Conservation (phyloP, 2,329 filamentous ascomycete genomes). For the Colletotrichum sp. region DNA sequence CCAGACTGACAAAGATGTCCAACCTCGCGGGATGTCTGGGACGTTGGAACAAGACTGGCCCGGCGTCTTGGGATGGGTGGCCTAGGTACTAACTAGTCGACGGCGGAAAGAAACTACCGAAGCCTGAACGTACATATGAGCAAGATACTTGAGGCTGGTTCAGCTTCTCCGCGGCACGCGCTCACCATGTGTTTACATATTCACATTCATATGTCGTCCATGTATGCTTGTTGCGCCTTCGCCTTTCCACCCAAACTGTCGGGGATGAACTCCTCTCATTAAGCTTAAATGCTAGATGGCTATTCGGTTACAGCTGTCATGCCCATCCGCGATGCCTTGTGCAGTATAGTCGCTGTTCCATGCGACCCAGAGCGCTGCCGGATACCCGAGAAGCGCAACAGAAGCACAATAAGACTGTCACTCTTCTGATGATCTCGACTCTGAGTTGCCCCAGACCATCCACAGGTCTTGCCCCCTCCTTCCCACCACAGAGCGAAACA, state of each 20-base stretch:
- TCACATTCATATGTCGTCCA: not conserved
- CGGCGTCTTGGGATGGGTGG: not conserved
- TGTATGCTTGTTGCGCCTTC: not conserved
- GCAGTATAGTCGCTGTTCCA: not conserved
- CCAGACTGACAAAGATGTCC: not conserved
- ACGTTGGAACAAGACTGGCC: not conserved
- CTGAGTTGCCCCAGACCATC: not conserved
- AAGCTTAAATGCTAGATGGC: slow-evolving; percentile 17
- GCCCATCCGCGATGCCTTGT: slow-evolving; percentile 3
- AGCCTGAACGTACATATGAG: not conserved
- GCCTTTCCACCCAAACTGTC: not conserved
- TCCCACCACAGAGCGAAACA: not conserved
- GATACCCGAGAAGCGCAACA: slow-evolving; percentile 9
- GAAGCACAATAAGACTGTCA: not conserved
- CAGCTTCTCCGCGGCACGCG: slow-evolving; percentile 3
- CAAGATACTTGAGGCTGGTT: not conserved
- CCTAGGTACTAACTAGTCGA: not conserved
- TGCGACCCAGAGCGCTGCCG: slow-evolving; percentile 13
- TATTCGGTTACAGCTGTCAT: not conserved
- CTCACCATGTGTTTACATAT: not conserved
- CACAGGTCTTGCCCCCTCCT: not conserved
- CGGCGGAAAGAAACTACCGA: not conserved
- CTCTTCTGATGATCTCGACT: not conserved
- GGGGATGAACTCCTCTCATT: not conserved
- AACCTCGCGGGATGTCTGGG: not conserved